These are phyloP conservation scores for Cladosporium halotolerans DNA, from an alignment of 2,329 filamentous ascomycete species.

Conservation along the genomic window DNA sequence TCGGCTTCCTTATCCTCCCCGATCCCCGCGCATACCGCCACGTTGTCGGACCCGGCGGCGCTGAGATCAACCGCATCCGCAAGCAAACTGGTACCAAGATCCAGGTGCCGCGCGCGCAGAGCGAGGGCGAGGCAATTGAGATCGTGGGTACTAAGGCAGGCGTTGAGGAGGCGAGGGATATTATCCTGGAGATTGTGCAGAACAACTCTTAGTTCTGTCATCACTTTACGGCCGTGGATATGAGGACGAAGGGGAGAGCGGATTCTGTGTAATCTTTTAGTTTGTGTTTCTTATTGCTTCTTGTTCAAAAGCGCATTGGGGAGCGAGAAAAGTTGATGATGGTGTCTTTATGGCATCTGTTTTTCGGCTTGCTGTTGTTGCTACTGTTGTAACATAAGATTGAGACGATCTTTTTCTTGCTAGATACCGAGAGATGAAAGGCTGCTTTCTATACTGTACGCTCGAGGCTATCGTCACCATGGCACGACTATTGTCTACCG, in stretches of 20 bases:
- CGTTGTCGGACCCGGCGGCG: constrained; percentile 82
- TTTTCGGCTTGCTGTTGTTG: not conserved
- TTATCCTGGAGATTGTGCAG: constrained; percentile 76
- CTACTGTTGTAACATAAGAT: not conserved
- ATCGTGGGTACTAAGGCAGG: constrained; percentile 73
- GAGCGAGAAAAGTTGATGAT: not conserved
- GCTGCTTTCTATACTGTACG: no score
- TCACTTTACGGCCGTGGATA: not conserved
- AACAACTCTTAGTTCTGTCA: constrained; percentile 24
- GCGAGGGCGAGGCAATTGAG: constrained; percentile 75
- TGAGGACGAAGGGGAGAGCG: not conserved
- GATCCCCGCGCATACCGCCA: constrained; percentile 85
- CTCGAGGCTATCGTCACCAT: no score
- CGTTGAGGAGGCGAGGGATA: constrained; percentile 77
- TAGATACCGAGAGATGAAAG: no score
- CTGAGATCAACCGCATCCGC: constrained; percentile 87
- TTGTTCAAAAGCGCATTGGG: not conserved
- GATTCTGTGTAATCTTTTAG: not conserved
- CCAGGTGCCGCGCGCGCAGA: constrained; percentile 79
- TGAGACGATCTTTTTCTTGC: not conserved
- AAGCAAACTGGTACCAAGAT: constrained; percentile 91
- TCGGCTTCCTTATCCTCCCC: constrained; percentile 81
- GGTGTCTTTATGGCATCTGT: not conserved
- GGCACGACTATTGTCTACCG: no score
- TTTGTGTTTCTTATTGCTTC: not conserved